These are phyloP conservation scores for Stipa capillata DNA, from an alignment of 176 grass and related monocot genomes.

Conservation along the genomic window DNA sequence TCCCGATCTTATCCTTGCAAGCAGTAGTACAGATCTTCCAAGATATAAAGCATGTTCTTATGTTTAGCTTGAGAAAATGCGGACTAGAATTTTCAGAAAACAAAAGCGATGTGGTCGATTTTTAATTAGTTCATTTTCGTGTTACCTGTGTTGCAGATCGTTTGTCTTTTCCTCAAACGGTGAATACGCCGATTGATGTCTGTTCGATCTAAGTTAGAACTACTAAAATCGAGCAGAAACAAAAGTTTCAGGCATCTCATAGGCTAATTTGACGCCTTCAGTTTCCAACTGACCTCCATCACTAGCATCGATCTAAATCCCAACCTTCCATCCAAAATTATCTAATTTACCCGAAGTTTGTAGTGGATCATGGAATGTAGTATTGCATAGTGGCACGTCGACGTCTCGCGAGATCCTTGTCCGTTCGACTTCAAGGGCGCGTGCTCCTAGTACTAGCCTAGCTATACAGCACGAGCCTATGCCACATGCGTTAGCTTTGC, in stretches of 20 bases:
- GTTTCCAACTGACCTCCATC: background rate
- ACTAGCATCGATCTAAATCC: background rate
- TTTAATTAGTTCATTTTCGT: too few species aligned
- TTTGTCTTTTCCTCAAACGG: background rate
- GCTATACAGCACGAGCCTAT: background rate
- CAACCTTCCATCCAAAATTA: background rate
- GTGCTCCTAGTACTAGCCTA: background rate
- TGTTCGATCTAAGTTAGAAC: background rate
- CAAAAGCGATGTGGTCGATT: background rate
- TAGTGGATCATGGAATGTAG: background rate
- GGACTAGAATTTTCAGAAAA: background rate
- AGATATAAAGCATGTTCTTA: background rate
- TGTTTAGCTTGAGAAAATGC: too few species aligned
- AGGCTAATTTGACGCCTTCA: background rate
- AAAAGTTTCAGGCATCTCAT: background rate
- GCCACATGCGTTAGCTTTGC: constrained; percentile 7
- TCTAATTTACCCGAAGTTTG: background rate
- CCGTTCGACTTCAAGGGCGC: background rate
- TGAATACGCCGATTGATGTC: background rate
- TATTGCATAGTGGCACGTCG: background rate
- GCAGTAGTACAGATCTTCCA: background rate
- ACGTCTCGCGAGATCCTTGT: background rate
- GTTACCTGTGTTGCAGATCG: background rate
- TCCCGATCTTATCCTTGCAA: background rate
- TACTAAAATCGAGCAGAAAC: background rate